Evolutionary conservation across 2,329 filamentous ascomycete genomes (phyloP).

Genomic region (Aspergillus amoenus): DNA sequence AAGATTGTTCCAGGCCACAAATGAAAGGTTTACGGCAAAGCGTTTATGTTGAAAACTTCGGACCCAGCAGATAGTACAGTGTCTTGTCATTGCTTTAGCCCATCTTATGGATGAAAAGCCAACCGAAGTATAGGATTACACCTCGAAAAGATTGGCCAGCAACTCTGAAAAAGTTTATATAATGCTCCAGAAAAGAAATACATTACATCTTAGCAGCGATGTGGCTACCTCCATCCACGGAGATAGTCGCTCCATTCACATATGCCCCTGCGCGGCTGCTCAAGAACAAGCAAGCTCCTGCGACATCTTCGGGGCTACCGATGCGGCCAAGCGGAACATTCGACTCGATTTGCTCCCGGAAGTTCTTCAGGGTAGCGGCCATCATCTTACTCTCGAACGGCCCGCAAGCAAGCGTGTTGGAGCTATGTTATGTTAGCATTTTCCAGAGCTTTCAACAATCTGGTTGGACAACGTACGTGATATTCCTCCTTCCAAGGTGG

Average conservation of each 20-base stretch:
- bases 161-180: background rate
- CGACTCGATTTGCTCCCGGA: slow-evolving; percentile 48
- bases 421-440: slow-evolving; percentile 30
- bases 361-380: slow-evolving; percentile 52
- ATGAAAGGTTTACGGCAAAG: too few relatives aligned
- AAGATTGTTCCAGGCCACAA: too few relatives aligned
- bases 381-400: slow-evolving; percentile 60
- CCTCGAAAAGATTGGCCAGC: background rate
- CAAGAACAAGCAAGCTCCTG: slow-evolving; percentile 70
- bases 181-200: background rate
- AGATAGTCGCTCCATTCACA: slow-evolving; percentile 65
- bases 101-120: background rate
- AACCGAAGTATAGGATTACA: background rate
- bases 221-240: slow-evolving; percentile 59
- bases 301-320: slow-evolving; percentile 67
- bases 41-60: too few relatives aligned
- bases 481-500: slow-evolving; percentile 52
- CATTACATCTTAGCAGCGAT: slow-evolving; percentile 42
- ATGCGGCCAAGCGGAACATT: slow-evolving; percentile 67
- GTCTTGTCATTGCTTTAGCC: background rate
- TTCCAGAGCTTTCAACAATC: background rate
- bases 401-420: slow-evolving; percentile 70
- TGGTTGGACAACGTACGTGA: slow-evolving; percentile 46
- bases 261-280: slow-evolving; percentile 65
- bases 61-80: too few relatives aligned